Conservation (phyloP, 1,139 yeast species). For the Schizosaccharomyces versatilis region DNA sequence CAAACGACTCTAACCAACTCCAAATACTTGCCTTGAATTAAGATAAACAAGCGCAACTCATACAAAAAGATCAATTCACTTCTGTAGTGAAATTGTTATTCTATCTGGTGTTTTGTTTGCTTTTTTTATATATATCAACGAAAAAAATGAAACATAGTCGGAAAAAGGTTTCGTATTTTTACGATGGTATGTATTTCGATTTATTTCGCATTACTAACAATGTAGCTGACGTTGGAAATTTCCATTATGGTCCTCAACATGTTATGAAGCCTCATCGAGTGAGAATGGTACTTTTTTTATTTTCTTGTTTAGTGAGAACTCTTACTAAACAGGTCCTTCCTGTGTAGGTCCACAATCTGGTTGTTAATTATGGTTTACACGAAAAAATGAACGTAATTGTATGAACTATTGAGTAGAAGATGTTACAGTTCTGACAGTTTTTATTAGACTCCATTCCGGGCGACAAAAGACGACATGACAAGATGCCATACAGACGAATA, state of each 20-base stretch:
- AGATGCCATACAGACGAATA: conserved; percentile 8
- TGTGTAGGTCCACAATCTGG: conserved; percentile 37
- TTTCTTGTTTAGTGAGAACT: no score
- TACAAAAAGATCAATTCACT: no score
- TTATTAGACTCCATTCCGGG: conserved; percentile 3
- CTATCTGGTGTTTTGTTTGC: no score
- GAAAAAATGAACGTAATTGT: conserved; percentile 84
- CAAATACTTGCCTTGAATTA: no score
- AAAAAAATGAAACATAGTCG: background rate
- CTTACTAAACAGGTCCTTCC: background rate
- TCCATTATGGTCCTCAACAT: conserved; percentile 92
- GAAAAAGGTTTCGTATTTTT: conserved; percentile 3
- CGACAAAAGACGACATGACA: conserved; percentile 7
- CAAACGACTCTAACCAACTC: no score
- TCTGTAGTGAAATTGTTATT: no score
- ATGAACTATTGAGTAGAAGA: conserved; percentile 6
- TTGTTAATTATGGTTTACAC: conserved; percentile 87
- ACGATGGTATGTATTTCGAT: background rate
- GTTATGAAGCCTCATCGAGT: conserved; percentile 97
- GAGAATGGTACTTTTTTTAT: conserved; percentile 48
- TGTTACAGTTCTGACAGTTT: background rate
- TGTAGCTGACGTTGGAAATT: conserved; percentile 69
- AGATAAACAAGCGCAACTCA: no score
- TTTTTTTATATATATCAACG: no score
- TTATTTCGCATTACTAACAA: conserved; percentile 3